Evolutionary conservation across 148 eudicot genomes (phyloP), one percentile per base, ranked within the genome.

Genomic region (Amaranthus hypochondriacus): DNA sequence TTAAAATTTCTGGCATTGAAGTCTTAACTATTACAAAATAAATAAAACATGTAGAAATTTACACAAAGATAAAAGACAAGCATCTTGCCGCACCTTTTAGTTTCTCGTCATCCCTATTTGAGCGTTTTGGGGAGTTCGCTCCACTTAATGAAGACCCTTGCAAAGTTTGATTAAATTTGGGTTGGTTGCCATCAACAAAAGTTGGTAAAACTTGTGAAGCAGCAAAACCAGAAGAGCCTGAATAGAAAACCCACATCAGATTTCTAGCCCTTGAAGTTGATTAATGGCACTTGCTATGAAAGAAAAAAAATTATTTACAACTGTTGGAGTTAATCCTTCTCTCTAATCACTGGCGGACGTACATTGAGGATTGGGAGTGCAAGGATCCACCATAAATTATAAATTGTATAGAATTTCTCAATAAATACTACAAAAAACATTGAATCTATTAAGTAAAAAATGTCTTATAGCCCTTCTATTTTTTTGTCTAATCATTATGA

Each of bases 71-170:
- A 54, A 55, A 70, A n/a, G 5, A 51, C 15, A 54, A 21, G 8
- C 49, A 73, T 18, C 12, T 75, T 68, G 7, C 49, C 60, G 70
- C 44, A 84, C 90, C 87, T 76, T 70, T 72, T 44, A 67, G 21
- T 75, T 76, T 75, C 60, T 69, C 76, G 52, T 70, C 81, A 72
- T 76, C 73, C 55, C 62, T 61, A 72, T 48, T 65, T 53, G 43
- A 2, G 2, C 39, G 39, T 28, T 28, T 28, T 28, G 39, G 56
- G 61, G 74, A n/a, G 74, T 48, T 77, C 11, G 58, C 48, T 56
- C 43, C 63, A 65, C 73, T 71, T 47, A 50, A 53, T 46, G 75
- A 12, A 54, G 62, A 13, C 65, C 57, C 59, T 47, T 60, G 81
- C 50, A 74, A 5, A 62, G 72, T 15, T 18, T 79, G 78, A 28